phyloP scores from a whole-genome alignment of 768 basidiomycete genomes.

The Cyathus striatus region DNA sequence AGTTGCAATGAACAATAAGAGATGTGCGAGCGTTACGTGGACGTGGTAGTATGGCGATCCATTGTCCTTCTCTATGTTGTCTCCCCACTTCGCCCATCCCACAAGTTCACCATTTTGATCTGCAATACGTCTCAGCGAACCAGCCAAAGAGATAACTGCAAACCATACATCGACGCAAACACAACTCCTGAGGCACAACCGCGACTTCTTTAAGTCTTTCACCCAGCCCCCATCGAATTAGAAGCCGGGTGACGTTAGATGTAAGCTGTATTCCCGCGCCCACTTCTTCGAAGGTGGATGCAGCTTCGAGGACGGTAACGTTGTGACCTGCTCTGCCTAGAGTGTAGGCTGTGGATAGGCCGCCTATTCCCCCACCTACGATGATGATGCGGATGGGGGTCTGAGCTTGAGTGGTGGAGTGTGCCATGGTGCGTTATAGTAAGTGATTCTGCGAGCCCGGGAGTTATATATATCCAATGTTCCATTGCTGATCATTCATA shows the following conservation, averaged over 20 bases:
- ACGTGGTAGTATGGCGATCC: constrained; percentile 28
- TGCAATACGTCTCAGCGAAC: no score
- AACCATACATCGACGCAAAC: constrained; percentile 35
- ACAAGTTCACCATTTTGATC: constrained; percentile 24
- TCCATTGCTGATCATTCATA: no score
- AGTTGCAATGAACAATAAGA: no score
- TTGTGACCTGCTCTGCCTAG: constrained; percentile 43
- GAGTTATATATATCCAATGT: no score
- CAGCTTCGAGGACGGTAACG: constrained; percentile 42
- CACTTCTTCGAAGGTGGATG: constrained; percentile 32
- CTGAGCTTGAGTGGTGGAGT: no score
- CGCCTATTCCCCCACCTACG: constrained; percentile 48
- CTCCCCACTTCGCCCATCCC: constrained; percentile 20
- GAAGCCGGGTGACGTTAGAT: constrained; percentile 36
- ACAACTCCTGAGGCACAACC: constrained; percentile 32
- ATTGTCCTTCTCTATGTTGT: constrained; percentile 18
- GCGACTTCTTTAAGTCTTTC: constrained; percentile 29
- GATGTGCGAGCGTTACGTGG: constrained; percentile 24
- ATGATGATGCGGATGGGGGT: no score
- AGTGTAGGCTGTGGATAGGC: constrained; percentile 38
- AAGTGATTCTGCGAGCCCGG: no score
- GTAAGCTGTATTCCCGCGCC: constrained; percentile 49
- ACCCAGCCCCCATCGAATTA: constrained; percentile 47
- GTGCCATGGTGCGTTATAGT: no score
- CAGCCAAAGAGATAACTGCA: no score